Percentiles rank a stretch among this genome's conserved stretches.
Evolutionary conservation across 2,329 filamentous ascomycete genomes (phyloP).

Genomic region (Arthrobotrys sphaeroides): DNA sequence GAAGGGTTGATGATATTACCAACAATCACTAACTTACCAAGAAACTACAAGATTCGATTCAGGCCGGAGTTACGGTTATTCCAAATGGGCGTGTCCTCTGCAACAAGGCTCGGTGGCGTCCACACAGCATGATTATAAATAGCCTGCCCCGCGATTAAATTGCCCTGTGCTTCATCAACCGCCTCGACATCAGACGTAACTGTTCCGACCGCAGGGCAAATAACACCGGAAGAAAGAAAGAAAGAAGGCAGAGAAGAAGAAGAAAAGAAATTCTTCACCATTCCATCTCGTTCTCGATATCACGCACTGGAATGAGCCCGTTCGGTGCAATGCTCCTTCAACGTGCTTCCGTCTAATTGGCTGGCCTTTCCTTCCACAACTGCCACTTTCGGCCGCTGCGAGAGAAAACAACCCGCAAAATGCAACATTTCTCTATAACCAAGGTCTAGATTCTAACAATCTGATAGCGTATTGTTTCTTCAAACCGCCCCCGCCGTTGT

Average conservation of each 20-base stretch:
- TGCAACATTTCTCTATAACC: slow-evolving; percentile 6
- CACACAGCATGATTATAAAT: not conserved
- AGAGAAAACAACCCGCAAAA: slow-evolving; percentile 26
- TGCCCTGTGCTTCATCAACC: slow-evolving; percentile 2
- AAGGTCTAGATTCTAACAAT: not conserved
- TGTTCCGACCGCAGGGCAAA: not conserved
- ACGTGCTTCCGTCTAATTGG: slow-evolving; percentile 36
- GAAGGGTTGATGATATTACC: too few relatives aligned
- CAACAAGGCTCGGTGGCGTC: not conserved
- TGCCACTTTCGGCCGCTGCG: slow-evolving; percentile 10
- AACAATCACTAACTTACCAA: too few relatives aligned
- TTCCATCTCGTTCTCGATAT: slow-evolving; percentile 28
- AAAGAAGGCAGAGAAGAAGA: too few relatives aligned
- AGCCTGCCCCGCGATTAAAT: not conserved
- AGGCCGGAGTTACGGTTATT: not conserved
- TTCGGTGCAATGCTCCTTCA: not conserved
- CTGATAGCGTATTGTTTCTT: too few relatives aligned
- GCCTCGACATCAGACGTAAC: not conserved
- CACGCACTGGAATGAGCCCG: not conserved
- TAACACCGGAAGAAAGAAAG: too few relatives aligned
- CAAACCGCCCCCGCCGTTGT: too few relatives aligned
- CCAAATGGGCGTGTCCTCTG: not conserved
- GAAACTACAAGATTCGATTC: too few relatives aligned
- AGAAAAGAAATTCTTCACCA: slow-evolving; percentile 11
- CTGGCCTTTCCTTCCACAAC: not conserved